Evolutionary conservation across 768 basidiomycete genomes (phyloP), one percentile per base, ranked within the genome.

Genomic region (Asterophora parasitica): DNA sequence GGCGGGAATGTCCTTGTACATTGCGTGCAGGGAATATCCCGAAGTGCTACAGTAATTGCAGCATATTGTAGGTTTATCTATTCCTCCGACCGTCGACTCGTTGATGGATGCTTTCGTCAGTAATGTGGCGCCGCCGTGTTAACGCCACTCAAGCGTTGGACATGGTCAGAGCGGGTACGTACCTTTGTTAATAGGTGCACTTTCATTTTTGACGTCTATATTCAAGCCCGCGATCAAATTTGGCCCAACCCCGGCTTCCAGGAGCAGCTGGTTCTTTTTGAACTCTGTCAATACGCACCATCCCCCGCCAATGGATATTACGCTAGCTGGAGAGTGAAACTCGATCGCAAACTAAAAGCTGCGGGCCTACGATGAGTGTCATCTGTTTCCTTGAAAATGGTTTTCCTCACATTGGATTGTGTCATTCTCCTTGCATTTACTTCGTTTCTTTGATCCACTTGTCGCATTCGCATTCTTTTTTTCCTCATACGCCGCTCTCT

Each of bases 161-260:
- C 41, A 65, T 67, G 28, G 77, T 88, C 50, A 75, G 85, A 61
- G 61, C 72, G 65, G 80, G 86, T 83, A 61, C 51, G 66, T 31
- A 31, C 28, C 47, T 40, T 9, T 15, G 7, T 20, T 52, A 33
- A 37, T 41, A 9, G 4, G 19, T 51, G 12, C 46, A 23, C 23
- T 23, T 26, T 28, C 28, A 31, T 17, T 46, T 36, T 7, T 45
- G 5, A 47, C 28, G 15, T 31, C 3, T 48, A 19, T 30, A 6
- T 27, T 52, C 42, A 55, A 88, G 85, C 78, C 40, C 82, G 85
- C 41, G 81, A 85, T 63, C 83, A 87, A 58, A 84, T 87, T 44
- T 88, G 85, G 85, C 77, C 80, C 51, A 85, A 80, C 52, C 77
- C 83, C n/a, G 86, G 85, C 36, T 88, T 88, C 64, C 80, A 84